Evolutionary conservation across 129 eudicot species (phyloP), one percentile per base, ranked within the genome.

Genomic region (Deinandra increscens): DNA sequence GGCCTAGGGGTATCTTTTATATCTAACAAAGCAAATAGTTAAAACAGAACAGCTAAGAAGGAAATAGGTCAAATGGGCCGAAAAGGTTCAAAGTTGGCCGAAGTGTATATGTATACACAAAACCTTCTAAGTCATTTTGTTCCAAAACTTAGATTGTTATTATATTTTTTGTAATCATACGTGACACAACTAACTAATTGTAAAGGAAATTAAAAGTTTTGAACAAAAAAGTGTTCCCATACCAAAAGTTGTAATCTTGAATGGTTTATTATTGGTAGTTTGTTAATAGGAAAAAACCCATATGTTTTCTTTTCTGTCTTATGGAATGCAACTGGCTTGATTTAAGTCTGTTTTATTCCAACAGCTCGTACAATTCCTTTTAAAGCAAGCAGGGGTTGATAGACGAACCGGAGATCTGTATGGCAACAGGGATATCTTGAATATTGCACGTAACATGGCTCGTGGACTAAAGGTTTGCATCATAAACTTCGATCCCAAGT

Each of bases 381-480:
- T 93, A 68, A 93, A 89, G 90, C 98, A 93, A 86, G 97, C 98
- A 9, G 98, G 98, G 60, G 85, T 80, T 61, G 98, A 93, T 81
- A 89, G 86, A 76, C 68, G 97, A 68, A 93, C 97, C 12, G 98
- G 98, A 72, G 97, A 93, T 80, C 91, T 93, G 63, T 93, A 89
- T 80, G 98, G 98, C 44, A 93, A 93, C 76, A 71, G 95, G 20
- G 98, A 93, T 79, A 83, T 93, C 43, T 75, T 93, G 45, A 93
- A 87, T 70, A 86, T 89, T 70, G 98, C 97, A 38, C 98, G 91
- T 55, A 93, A 86, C 78, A 89, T 93, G 98, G 98, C 98, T 81
- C 98, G 97, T 75, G 98, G 98, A 61, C 86, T 89, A 39, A 93
- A 93, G 93, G 98, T 92, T 51, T 34, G 77, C 69, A 62, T 66